Evolutionary conservation across 2,329 filamentous ascomycete genomes (phyloP), one percentile per base, ranked within the genome.

Genomic region (Penicillium brasilianum): DNA sequence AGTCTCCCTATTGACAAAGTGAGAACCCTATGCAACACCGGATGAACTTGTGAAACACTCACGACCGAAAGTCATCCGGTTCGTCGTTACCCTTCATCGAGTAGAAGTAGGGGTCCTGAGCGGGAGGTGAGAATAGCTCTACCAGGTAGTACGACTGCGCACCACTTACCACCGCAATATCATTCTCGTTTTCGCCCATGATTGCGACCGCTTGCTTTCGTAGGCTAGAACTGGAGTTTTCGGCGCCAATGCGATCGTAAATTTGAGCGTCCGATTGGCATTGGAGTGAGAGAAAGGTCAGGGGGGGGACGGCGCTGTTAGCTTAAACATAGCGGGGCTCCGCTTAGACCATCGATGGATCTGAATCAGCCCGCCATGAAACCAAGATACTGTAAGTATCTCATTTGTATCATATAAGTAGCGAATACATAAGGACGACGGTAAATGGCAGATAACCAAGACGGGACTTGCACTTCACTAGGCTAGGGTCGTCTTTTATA

Each of bases 11-110:
- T 28, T n/a, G 13, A 14, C 20, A n/a, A 25, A 41, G 18, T n/a
- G 5, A 30, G 36, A n/a, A 7, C 39, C n/a, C 5, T 18, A 14
- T 44, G 11, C 49, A 22, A 28, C 30, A 14, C 18, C 32, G 16
- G 16, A 37, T 25, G n/a, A 14, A 6, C 2, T 14, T 16, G 6
- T 6, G 2, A 2, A n/a, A 34, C 5, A 58, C 61, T 36, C 44
- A 63, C 61, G 61, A 63, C 18, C 57, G 43, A 25, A 57, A 63
- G 34, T 63, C 61, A 28, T 60, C 43, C 11, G 49, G 57, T 48
- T 18, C 37, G n/a, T n/a, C 3, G 13, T 34, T 37, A 10, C n/a
- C n/a, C 30, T 51, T 37, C 49, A 51, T 51, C 11, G 49, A 51
- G n/a, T 51, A 51, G 44, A 48, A 48, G 44, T 48, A 30, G 44